Conservation (phyloP, 2,329 filamentous ascomycete genomes). For the Arachnomyces sp. region DNA sequence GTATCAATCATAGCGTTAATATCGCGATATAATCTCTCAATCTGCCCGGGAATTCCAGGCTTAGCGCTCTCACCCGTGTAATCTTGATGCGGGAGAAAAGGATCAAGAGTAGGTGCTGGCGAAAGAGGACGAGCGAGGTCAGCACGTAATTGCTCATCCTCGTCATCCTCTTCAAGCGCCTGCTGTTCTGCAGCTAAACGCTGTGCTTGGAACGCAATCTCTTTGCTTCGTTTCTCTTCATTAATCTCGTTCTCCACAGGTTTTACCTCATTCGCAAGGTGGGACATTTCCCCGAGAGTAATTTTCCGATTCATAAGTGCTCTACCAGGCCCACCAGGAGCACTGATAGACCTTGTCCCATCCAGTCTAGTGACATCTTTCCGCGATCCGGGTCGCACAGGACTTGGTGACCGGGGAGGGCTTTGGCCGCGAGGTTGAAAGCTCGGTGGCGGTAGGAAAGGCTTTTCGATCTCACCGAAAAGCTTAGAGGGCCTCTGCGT, state of each 20-base stretch:
- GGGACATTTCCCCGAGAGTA: conserved; percentile 26
- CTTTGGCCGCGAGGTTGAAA: conserved; percentile 22
- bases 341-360: conserved; percentile 30
- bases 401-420: conserved; percentile 40
- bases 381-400: conserved; percentile 28
- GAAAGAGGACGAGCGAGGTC: conserved; percentile 38
- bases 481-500: conserved; percentile 23
- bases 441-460: conserved; percentile 30
- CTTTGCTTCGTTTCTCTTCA: conserved; percentile 22
- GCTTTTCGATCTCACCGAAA: conserved; percentile 40
- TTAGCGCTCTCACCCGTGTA: conserved; percentile 38
- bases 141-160: conserved; percentile 40
- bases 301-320: conserved; percentile 35
- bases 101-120: conserved; percentile 37
- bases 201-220: conserved; percentile 24
- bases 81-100: conserved; percentile 43
- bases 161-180: conserved; percentile 39
- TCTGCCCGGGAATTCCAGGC: conserved; percentile 42
- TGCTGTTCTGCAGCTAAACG: conserved; percentile 27
- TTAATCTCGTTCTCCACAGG: conserved; percentile 17
- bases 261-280: conserved; percentile 20
- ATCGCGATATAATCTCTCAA: conserved; percentile 43
- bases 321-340: conserved; percentile 30
- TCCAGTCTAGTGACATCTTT: conserved; percentile 26
- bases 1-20: conserved; percentile 82